A percentile compares a stretch with the other conserved stretches of the same genome.
These are phyloP conservation scores for Cajanus cajan DNA, from an alignment of 306 rosid species.

Conservation along the genomic window DNA sequence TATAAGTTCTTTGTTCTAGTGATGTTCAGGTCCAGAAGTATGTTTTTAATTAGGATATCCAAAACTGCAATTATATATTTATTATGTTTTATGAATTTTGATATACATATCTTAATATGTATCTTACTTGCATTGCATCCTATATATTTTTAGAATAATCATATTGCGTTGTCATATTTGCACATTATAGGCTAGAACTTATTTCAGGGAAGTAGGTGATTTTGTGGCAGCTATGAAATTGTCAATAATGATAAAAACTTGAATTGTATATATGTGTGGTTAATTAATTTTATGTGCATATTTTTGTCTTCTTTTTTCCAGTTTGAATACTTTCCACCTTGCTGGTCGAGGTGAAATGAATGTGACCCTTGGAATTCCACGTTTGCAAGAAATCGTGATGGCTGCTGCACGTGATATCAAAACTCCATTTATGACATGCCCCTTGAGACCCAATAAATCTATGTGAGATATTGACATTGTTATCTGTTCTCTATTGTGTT, in stretches of 20 bases:
- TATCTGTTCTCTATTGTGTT: neutral
- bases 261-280: neutral
- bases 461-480: constrained; percentile 56
- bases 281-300: neutral
- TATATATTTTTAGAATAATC: no score
- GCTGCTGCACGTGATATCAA: constrained; percentile 69
- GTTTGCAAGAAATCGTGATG: constrained; percentile 88
- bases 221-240: neutral
- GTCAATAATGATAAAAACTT: neutral
- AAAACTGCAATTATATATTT: no score
- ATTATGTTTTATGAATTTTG: no score
- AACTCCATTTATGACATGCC: constrained; percentile 96
- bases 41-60: no score
- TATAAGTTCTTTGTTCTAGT: no score
- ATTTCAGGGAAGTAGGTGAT: neutral
- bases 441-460: constrained; percentile 56
- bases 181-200: neutral
- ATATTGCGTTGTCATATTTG: no score
- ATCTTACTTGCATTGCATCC: no score
- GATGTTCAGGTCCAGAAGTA: no score
- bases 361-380: constrained; percentile 97
- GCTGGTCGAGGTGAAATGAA: constrained; percentile 99
- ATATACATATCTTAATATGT: no score
- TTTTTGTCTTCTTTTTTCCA: constrained; percentile 23
- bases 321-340: constrained; percentile 92